These are phyloP conservation scores for Tricholoma saponaceum DNA, from an alignment of 768 basidiomycete genomes.

Conservation along the genomic window DNA sequence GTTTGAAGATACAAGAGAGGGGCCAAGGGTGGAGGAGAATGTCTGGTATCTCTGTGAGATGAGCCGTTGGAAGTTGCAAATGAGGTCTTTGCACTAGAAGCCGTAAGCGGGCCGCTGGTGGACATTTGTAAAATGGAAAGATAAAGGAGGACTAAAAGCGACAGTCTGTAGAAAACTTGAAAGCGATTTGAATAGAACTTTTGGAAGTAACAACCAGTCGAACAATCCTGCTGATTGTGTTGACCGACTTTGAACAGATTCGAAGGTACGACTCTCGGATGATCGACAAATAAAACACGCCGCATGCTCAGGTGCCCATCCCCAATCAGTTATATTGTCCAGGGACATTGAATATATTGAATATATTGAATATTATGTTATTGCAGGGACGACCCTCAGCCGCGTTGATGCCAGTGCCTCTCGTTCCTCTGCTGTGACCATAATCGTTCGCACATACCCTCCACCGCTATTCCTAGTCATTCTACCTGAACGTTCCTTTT, in stretches of 20 bases:
- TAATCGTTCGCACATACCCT: conserved; percentile 39
- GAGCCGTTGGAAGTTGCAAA: conserved; percentile 18
- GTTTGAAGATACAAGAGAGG: conserved; percentile 78
- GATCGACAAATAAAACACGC: conserved; percentile 28
- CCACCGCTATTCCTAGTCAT: conserved; percentile 55
- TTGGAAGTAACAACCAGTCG: neutral
- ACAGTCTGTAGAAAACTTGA: neutral
- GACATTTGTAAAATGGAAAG: conserved; percentile 1
- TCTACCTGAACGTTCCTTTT: conserved; percentile 31
- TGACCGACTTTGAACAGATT: conserved; percentile 8
- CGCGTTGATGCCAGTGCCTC: conserved; percentile 24
- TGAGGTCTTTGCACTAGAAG: neutral
- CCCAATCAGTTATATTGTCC: conserved; percentile 31
- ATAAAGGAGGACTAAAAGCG: neutral
- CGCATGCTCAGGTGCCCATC: conserved; percentile 23
- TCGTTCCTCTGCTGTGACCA: conserved; percentile 34
- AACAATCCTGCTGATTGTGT: neutral
- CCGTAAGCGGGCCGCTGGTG: conserved; percentile 1
- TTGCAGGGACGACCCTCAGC: conserved; percentile 10
- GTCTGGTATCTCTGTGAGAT: conserved; percentile 33
- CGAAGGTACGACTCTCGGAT: conserved; percentile 1
- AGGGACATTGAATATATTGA: too few species aligned
- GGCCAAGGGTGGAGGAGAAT: conserved; percentile 59
- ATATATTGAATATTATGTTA: conserved; percentile 11
- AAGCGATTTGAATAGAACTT: neutral